Base-by-base conservation (phyloP, 2,329 filamentous ascomycete genomes). In the Chrysosporium keratinophilum region DNA sequence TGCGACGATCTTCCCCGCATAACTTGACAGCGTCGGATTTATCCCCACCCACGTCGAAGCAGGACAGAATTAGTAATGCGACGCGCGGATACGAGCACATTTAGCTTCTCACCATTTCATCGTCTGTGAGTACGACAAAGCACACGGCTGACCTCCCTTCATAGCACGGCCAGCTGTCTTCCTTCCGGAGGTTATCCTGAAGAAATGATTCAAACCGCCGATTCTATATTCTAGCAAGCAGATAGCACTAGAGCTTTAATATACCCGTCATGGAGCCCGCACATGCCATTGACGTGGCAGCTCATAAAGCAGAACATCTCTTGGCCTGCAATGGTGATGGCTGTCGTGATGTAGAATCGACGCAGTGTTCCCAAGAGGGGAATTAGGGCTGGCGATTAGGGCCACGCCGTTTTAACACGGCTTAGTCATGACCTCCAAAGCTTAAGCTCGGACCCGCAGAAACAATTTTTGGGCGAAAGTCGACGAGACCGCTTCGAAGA, bases 381-480 rank as follows among this genome's bases (percentile, higher is more conserved):
- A 20, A 33, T 43, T 40, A 46, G 50, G 42, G 50, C 50, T 17
- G 9, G 42, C 14, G 12, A 33, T 20, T 40, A 40, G 42, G 42
- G 42, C 46, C 19, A 33, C 5, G 40, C 10, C 20, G 5, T 41
- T 15, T 19, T 20, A 42, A 34, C 19, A 4, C 28, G 1, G 39
- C 50, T 52, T 52, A 44, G 50, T 52, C 50, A 52, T 3, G 23
- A 4, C 23, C 23, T 28, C 23, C 41, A 15, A 48, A 48, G 15
- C n/a, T 42, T 19, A 41, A 53, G 19, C 43, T 49, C 23, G 10
- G 41, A 23, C 28, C 41, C 50, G 40, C 50, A 46, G 50, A 41
- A 53, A 53, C 44, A 48, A 34, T 54, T 54, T 54, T 54, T 48
- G 19, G 51, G 19, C n/a, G 19, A 41, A 15, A 20, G n/a, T 23